Conservation (phyloP, 495 filamentous ascomycete species). For the Polyplosphaeria fusca region DNA sequence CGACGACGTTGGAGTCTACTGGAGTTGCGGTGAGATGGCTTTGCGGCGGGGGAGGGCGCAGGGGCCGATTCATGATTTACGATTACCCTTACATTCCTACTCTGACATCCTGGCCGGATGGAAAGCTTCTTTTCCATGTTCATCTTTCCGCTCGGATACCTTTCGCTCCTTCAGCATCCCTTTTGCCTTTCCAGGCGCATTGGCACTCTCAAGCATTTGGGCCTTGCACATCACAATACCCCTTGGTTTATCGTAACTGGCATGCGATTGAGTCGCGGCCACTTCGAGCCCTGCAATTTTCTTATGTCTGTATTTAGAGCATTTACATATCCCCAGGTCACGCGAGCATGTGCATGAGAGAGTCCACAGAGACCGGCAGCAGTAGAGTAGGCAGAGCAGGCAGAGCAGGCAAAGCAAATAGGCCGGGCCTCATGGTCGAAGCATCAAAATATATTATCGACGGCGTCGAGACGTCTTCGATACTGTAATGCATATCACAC, state of each 20-base stretch:
- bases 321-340: too few species aligned
- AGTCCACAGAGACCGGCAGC: too few species aligned
- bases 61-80: slow-evolving; percentile 11
- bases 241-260: neutral
- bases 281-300: neutral
- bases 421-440: too few species aligned
- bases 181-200: neutral
- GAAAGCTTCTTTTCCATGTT: slow-evolving; percentile 1
- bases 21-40: too few species aligned
- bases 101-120: neutral
- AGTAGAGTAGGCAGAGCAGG: too few species aligned
- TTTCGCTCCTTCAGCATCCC: neutral
- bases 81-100: neutral
- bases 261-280: slow-evolving; percentile 9
- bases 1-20: too few species aligned
- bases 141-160: slow-evolving; percentile 5
- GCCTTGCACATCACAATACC: slow-evolving; percentile 14
- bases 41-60: neutral
- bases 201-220: neutral
- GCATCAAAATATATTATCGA: too few species aligned
- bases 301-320: neutral
- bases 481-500: too few species aligned
- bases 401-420: too few species aligned
- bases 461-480: too few species aligned
- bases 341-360: too few species aligned